Evolutionary conservation across 305 asterid species (phyloP).

Genomic region (Salvia sclarea): DNA sequence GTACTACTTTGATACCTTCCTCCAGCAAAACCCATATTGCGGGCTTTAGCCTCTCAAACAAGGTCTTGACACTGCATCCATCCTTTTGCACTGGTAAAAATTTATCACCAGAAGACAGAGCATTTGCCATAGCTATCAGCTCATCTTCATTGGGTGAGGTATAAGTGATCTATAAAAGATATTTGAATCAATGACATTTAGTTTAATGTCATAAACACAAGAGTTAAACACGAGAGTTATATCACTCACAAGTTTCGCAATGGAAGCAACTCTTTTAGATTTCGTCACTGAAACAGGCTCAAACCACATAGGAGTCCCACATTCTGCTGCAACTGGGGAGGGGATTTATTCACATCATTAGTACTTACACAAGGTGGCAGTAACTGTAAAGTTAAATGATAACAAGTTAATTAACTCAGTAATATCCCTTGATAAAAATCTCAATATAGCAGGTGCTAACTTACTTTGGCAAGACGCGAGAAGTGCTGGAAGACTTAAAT

Average conservation of each 20-base stretch:
- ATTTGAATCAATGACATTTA: slow-evolving; percentile 10
- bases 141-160: slow-evolving; percentile 92
- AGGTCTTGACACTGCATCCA: slow-evolving; percentile 15
- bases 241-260: slow-evolving; percentile 68
- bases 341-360: slow-evolving; percentile 29
- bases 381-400: slow-evolving; percentile 2
- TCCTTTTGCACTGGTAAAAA: slow-evolving; percentile 50
- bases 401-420: neutral
- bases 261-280: slow-evolving; percentile 74
- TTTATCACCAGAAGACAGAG: slow-evolving; percentile 47
- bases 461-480: slow-evolving; percentile 68
- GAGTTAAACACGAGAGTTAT: too few relatives aligned
- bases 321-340: slow-evolving; percentile 78
- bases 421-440: neutral
- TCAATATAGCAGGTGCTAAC: slow-evolving; percentile 20
- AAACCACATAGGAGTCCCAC: slow-evolving; percentile 74
- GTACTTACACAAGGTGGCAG: slow-evolving; percentile 12
- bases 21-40: slow-evolving; percentile 70
- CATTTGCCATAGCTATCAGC: slow-evolving; percentile 93
- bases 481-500: slow-evolving; percentile 67
- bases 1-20: slow-evolving; percentile 68
- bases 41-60: slow-evolving; percentile 70
- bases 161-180: slow-evolving; percentile 57
- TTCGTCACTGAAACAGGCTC: slow-evolving; percentile 93
- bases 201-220: neutral